phyloP scores from a whole-genome alignment of 2,329 filamentous ascomycete species.

The Hymenoscyphus fraxineus region DNA sequence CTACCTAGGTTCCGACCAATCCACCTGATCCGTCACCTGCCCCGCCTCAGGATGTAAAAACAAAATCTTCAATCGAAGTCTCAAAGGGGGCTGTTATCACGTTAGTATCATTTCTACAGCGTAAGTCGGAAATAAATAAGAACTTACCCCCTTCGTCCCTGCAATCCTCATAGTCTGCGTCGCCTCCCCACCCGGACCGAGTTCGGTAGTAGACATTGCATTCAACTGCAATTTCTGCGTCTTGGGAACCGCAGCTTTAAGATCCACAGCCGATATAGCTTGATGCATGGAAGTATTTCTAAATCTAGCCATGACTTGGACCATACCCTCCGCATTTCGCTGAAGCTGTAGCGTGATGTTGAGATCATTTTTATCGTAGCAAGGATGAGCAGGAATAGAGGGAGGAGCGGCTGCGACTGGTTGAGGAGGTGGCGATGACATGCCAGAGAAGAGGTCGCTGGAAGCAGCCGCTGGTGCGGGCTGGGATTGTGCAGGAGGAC shows the following conservation, averaged over 20 bases:
- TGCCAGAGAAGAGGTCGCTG: constrained; percentile 47
- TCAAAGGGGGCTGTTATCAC: constrained; percentile 63
- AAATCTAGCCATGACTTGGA: constrained; percentile 83
- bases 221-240: constrained; percentile 90
- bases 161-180: constrained; percentile 87
- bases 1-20: constrained; percentile 77
- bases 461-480: constrained; percentile 44
- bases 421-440: constrained; percentile 48
- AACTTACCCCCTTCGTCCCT: constrained; percentile 82
- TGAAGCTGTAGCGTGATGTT: constrained; percentile 79
- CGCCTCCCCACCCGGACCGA: constrained; percentile 75
- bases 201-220: constrained; percentile 76
- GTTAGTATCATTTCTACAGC: constrained; percentile 11
- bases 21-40: constrained; percentile 84
- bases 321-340: constrained; percentile 71
- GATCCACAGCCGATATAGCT: constrained; percentile 67
- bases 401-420: constrained; percentile 38
- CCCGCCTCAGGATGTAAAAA: constrained; percentile 70
- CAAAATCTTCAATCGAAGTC: constrained; percentile 79
- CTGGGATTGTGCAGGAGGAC: constrained; percentile 42
- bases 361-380: constrained; percentile 84
- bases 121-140: constrained; percentile 11
- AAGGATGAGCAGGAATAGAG: constrained; percentile 58
- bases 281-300: constrained; percentile 67
- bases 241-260: constrained; percentile 96